Evolutionary conservation across 192 early-diverging fungal species (phyloP).

Genomic region (Coemansia interrupta): DNA sequence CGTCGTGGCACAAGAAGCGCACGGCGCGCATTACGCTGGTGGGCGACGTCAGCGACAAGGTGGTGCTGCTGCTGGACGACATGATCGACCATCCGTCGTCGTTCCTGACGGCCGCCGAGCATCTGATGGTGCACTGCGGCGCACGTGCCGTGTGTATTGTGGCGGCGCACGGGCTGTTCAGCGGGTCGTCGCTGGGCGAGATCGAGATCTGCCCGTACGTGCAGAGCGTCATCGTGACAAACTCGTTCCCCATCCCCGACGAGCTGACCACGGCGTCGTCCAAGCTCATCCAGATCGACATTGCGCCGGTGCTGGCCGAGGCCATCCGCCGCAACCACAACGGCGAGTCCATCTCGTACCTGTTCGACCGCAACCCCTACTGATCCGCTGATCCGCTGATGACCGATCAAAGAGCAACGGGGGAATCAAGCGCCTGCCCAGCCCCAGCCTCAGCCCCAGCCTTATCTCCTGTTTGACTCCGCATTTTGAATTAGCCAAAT

Average conservation of each 20-base stretch:
- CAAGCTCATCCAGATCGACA: slow-evolving; percentile 84
- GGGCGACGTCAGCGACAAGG: slow-evolving; percentile 82
- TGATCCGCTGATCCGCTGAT: slow-evolving; percentile 6
- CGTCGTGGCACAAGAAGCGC: slow-evolving; percentile 56
- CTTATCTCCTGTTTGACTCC: too few species aligned
- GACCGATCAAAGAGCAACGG: background rate
- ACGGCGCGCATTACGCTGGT: slow-evolving; percentile 78
- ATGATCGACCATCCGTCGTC: slow-evolving; percentile 87
- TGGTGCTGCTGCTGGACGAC: slow-evolving; percentile 93
- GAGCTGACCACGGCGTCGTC: slow-evolving; percentile 65
- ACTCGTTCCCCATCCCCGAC: slow-evolving; percentile 77
- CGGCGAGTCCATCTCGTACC: slow-evolving; percentile 87
- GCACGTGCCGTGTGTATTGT: slow-evolving; percentile 84
- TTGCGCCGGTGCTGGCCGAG: slow-evolving; percentile 87
- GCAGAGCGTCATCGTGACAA: slow-evolving; percentile 82
- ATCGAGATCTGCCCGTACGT: slow-evolving; percentile 79
- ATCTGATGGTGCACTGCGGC: slow-evolving; percentile 78
- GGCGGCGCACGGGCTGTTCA: slow-evolving; percentile 92
- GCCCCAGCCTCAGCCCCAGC: too few species aligned
- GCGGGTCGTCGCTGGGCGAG: slow-evolving; percentile 77
- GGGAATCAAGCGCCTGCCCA: background rate
- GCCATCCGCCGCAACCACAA: slow-evolving; percentile 92
- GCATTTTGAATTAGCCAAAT: too few species aligned
- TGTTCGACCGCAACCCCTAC: slow-evolving; percentile 63
- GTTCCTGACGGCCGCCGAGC: slow-evolving; percentile 89